Evolutionary conservation across 192 early-diverging fungal species (phyloP).

Genomic region (Backusella mclennaniae): DNA sequence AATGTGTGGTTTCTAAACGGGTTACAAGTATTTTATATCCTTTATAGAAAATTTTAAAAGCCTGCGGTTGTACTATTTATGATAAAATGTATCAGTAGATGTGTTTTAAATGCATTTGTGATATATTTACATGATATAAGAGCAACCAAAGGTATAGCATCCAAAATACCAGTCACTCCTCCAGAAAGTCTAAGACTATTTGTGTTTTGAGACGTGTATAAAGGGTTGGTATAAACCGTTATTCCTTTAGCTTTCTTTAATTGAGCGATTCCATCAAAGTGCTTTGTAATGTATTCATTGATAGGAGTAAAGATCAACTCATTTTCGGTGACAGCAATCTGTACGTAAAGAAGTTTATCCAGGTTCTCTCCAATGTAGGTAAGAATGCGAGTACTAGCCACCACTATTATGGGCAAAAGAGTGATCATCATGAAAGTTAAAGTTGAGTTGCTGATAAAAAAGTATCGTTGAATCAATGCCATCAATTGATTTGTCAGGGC

Average conservation of each 20-base stretch:
- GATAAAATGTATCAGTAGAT: too few species aligned
- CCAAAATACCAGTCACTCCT: background rate
- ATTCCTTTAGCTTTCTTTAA: background rate
- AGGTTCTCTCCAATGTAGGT: too few species aligned
- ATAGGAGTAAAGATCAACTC: constrained; percentile 16
- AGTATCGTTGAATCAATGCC: too few species aligned
- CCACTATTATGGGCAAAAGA: too few species aligned
- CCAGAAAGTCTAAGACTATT: background rate
- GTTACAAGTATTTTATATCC: background rate
- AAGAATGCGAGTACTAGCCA: too few species aligned
- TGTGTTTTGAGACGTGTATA: background rate
- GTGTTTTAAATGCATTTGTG: too few species aligned
- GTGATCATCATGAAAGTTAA: too few species aligned
- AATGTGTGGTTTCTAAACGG: background rate
- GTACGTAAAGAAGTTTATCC: constrained; percentile 4
- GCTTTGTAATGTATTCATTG: background rate
- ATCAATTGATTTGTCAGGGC: too few species aligned
- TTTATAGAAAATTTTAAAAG: background rate
- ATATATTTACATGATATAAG: constrained; percentile 18
- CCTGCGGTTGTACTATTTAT: background rate
- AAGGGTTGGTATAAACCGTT: background rate
- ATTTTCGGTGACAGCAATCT: constrained; percentile 1
- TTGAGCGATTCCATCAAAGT: background rate
- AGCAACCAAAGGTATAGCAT: background rate
- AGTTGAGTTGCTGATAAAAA: too few species aligned